Percentiles rank a stretch among this genome's conserved stretches.
Conservation (phyloP, 345 rosid genomes). For the Abelmoschus esculentus region DNA sequence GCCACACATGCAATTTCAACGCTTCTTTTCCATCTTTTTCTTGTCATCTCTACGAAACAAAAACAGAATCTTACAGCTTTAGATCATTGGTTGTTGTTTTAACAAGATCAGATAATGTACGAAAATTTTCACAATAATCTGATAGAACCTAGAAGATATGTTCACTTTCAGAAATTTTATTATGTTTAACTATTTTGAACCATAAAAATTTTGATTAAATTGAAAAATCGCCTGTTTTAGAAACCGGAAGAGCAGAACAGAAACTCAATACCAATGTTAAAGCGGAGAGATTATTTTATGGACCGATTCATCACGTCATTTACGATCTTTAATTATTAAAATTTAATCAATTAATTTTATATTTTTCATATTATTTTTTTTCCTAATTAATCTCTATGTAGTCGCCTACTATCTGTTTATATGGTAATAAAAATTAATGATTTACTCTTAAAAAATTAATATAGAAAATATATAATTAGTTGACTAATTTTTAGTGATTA, state of each 20-base stretch:
- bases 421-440: no score
- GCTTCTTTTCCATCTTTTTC: constrained; percentile 21
- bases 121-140: background rate
- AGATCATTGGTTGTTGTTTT: background rate
- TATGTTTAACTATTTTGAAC: background rate
- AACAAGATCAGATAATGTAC: background rate
- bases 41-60: background rate
- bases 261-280: no score
- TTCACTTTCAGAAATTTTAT: background rate
- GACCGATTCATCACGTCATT: no score
- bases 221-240: background rate
- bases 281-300: no score
- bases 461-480: no score
- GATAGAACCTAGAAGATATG: background rate
- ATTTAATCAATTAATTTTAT: no score
- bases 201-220: background rate
- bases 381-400: no score
- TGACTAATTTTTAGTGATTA: no score
- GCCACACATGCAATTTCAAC: constrained; percentile 11
- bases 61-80: background rate
- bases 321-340: no score
- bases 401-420: no score
- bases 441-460: no score
- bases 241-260: background rate
- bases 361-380: no score